phyloP scores from a whole-genome alignment of 768 basidiomycete genomes.

The Podaxis sp. region DNA sequence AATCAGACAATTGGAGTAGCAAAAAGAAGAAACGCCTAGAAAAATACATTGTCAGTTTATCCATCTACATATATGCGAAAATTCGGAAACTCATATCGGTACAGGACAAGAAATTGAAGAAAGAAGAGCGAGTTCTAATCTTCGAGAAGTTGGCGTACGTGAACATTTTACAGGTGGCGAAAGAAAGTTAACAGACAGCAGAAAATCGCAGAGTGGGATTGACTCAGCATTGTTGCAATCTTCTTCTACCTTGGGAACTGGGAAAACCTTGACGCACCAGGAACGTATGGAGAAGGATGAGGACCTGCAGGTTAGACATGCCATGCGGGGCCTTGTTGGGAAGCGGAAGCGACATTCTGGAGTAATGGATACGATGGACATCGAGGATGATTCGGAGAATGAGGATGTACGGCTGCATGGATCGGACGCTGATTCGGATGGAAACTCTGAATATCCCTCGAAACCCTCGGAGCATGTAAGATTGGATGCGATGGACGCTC shows the following conservation, averaged over 20 bases:
- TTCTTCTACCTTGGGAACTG: conserved; percentile 83
- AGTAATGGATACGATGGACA: conserved; percentile 37
- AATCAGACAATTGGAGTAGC: conserved; percentile 71
- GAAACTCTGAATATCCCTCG: conserved; percentile 12
- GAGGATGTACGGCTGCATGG: conserved; percentile 27
- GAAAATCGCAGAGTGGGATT: conserved; percentile 25
- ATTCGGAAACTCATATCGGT: conserved; percentile 8
- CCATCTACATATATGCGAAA: not conserved
- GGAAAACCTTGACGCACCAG: conserved; percentile 58
- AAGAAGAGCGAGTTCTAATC: conserved; percentile 77
- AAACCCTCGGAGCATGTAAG: conserved; percentile 2
- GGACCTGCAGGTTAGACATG: conserved; percentile 55
- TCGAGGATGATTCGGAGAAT: conserved; percentile 27
- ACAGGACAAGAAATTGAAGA: conserved; percentile 90
- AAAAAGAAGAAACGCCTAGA: conserved; percentile 91
- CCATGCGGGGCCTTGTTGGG: conserved; percentile 46
- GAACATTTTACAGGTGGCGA: not conserved
- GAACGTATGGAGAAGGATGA: conserved; percentile 59
- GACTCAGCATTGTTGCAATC: conserved; percentile 65
- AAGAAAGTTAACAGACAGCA: conserved; percentile 4
- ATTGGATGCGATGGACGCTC: conserved; percentile 14
- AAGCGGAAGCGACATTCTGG: conserved; percentile 50
- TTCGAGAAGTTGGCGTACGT: conserved; percentile 84
- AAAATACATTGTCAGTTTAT: conserved; percentile 77
- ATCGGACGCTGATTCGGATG: conserved; percentile 9